phyloP scores from a whole-genome alignment of 23 red algal species.

The Gracilaria caudata region DNA sequence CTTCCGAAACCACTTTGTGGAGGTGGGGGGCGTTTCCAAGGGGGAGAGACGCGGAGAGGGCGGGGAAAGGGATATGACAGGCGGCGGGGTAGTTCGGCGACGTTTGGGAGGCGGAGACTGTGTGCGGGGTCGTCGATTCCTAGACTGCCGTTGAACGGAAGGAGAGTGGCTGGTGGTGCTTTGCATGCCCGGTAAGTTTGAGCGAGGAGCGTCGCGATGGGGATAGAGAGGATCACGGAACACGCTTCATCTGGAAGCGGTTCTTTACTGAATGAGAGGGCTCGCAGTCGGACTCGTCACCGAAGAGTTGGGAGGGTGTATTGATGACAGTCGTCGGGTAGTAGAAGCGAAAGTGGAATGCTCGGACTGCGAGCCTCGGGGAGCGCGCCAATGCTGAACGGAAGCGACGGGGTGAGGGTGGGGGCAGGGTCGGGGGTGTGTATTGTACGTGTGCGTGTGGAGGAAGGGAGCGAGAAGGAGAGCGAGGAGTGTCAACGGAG shows the following conservation, averaged over 20 bases:
- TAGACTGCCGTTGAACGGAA: constrained; percentile 11
- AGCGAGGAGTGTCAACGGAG: too few relatives aligned
- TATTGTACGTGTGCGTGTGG: too few relatives aligned
- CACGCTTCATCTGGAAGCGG: not conserved
- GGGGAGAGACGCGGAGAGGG: constrained; percentile 2
- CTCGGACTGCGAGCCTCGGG: too few relatives aligned
- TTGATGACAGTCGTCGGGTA: not conserved
- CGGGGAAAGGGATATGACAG: not conserved
- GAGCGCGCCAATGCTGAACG: too few relatives aligned
- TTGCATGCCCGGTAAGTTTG: constrained; percentile 4
- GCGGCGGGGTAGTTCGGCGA: constrained; percentile 13
- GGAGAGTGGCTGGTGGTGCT: constrained; percentile 1
- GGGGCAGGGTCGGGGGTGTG: too few relatives aligned
- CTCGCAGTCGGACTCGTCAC: not conserved
- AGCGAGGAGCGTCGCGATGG: not conserved
- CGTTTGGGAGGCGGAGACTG: constrained; percentile 46
- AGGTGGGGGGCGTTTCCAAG: not conserved
- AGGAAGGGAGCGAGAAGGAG: too few relatives aligned
- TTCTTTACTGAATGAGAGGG: not conserved
- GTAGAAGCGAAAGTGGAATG: not conserved
- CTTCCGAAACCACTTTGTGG: constrained; percentile 71
- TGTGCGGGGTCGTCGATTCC: constrained; percentile 2
- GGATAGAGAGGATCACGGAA: not conserved
- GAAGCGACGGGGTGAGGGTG: too few relatives aligned
- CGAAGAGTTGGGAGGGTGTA: not conserved